These are phyloP conservation scores for Litchi chinensis DNA, from an alignment of 345 rosid species.

Conservation along the genomic window DNA sequence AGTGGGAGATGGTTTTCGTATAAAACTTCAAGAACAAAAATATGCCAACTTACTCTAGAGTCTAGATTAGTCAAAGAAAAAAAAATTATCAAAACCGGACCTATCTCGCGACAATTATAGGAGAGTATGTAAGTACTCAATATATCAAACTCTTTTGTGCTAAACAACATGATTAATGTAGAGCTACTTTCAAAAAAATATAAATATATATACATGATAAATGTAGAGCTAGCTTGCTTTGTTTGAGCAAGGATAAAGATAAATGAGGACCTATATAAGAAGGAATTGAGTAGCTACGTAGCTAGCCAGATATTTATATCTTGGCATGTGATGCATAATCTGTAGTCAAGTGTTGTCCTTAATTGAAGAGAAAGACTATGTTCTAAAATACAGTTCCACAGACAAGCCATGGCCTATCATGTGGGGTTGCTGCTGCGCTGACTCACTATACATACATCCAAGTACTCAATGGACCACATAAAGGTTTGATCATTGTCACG, in stretches of 20 bases:
- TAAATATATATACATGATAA: neutral
- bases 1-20: no score
- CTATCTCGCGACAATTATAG: no score
- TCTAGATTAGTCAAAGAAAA: no score
- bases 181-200: no score
- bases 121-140: no score
- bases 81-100: no score
- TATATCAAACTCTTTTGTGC: no score
- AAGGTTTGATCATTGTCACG: constrained; percentile 20
- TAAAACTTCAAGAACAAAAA: no score
- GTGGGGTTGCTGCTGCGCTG: constrained; percentile 34
- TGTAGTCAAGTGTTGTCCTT: constrained; percentile 24
- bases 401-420: constrained; percentile 34
- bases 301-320: neutral
- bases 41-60: no score
- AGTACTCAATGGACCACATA: constrained; percentile 9
- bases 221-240: neutral
- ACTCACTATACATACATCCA: neutral
- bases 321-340: constrained; percentile 18
- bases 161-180: no score
- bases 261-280: neutral
- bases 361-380: constrained; percentile 10
- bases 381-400: constrained; percentile 17
- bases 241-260: neutral
- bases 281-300: no score